These are phyloP conservation scores for Verticillium alfalfae DNA, from an alignment of 2,329 filamentous ascomycete genomes.

Conservation along the genomic window DNA sequence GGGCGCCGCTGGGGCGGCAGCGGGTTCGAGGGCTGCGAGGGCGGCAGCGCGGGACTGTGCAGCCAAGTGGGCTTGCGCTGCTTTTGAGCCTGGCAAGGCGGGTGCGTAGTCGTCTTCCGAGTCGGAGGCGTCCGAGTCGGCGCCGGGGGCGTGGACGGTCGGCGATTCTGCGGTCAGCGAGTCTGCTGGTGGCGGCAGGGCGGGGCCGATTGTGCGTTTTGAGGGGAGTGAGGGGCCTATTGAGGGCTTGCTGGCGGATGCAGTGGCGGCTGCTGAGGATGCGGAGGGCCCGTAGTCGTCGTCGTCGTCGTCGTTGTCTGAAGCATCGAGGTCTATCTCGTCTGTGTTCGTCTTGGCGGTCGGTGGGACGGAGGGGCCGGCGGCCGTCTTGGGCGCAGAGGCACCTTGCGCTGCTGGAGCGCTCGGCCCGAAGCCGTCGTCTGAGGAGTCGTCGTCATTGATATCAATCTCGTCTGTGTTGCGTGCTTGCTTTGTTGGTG, in stretches of 20 bases:
- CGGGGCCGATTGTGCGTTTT: constrained; percentile 32
- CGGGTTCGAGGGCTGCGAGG: constrained; percentile 18
- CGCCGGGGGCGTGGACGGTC: constrained; percentile 25
- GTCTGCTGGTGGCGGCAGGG: constrained; percentile 32
- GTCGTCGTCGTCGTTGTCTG: constrained; percentile 25
- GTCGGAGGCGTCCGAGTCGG: constrained; percentile 22
- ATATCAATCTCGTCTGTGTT: constrained; percentile 45
- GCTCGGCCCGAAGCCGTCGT: constrained; percentile 36
- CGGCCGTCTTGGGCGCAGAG: constrained; percentile 12
- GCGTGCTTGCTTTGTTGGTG: constrained; percentile 43
- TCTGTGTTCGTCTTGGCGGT: constrained; percentile 30
- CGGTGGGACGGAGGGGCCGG: constrained; percentile 17
- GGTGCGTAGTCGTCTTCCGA: constrained; percentile 49
- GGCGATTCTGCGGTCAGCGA: constrained; percentile 29
- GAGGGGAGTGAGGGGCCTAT: constrained; percentile 20
- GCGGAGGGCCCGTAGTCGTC: constrained; percentile 20
- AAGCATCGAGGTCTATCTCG: constrained; percentile 32
- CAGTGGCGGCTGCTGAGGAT: constrained; percentile 10
- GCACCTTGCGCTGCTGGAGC: constrained; percentile 15
- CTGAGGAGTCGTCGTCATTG: constrained; percentile 33
- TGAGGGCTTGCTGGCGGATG: constrained; percentile 10
- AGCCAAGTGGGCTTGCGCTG: constrained; percentile 23
- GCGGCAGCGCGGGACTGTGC: constrained; percentile 39
- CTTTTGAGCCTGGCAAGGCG: constrained; percentile 42
- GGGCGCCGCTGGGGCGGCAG: constrained; percentile 28